Base-by-base conservation (phyloP, 306 rosid genomes). In the Glycine latifolia region DNA sequence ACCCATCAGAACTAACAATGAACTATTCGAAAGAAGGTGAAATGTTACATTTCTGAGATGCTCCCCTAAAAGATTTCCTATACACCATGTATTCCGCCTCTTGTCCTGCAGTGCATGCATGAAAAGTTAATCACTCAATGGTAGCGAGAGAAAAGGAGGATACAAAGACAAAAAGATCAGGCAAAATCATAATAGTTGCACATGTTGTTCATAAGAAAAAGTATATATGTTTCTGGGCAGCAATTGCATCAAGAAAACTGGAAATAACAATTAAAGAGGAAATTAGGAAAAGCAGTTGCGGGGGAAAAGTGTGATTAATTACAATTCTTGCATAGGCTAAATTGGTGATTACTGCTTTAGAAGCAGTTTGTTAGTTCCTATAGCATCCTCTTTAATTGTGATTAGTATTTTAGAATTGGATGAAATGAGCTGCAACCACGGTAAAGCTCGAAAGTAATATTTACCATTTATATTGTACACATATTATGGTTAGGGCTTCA, bases 21-120 rank as follows among this genome's bases (percentile, higher is more conserved):
- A 56, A 48, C 31, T 77, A 6, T 41, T 56, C 37, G 49, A 26
- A 79, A 46, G 58, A 83, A 82, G 69, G 83, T 83, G 85, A 50
- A 41, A 68, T 7, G 53, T 73, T 89, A 95, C 99, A 87, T 87
- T 92, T 79, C 37, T 84, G 59, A 65, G 73, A 73, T 85, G 82
- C 76, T 87, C 91, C 86, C 73, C 82, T 3, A 83, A 82, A 75
- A 89, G 88, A 15, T 90, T 91, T 80, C 97, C 90, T 37, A 91
- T 90, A 88, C 99, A 95, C 99, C 97, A 95, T 66, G 99, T 93
- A 84, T 88, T 97, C 78, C 98, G 91, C 82, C 98, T 90, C 88
- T 95, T 95, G 73, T 76, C 97, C 98, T 95, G 92, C 83, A 86
- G 63, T 59, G 80, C 66, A 48, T 82, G 88, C 79, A 53, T 81